Evolutionary conservation across 768 basidiomycete species (phyloP).

Genomic region (Boletus reticulatus): DNA sequence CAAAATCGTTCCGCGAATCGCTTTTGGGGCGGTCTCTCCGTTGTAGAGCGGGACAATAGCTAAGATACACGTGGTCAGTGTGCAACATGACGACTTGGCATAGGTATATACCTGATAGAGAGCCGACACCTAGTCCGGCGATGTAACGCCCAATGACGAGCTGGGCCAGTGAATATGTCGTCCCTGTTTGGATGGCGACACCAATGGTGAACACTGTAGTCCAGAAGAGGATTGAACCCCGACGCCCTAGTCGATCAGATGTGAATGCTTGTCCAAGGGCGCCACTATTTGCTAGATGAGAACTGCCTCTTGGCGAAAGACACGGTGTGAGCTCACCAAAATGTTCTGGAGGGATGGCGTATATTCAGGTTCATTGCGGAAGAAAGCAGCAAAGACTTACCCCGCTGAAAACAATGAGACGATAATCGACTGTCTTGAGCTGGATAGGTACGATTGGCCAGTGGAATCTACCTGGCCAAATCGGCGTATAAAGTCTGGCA

Average conservation of each 20-base stretch:
- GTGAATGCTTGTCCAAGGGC: constrained; percentile 73
- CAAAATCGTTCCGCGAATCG: too few relatives aligned
- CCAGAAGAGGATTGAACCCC: constrained; percentile 76
- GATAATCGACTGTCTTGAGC: constrained; percentile 70
- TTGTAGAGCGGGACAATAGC: constrained; percentile 69
- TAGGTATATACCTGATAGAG: constrained; percentile 55
- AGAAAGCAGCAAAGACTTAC: constrained; percentile 27
- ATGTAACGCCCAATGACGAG: constrained; percentile 72
- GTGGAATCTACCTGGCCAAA: constrained; percentile 55
- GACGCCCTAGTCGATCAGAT: constrained; percentile 68
- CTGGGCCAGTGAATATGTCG: constrained; percentile 56
- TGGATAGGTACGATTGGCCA: constrained; percentile 52
- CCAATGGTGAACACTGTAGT: constrained; percentile 69
- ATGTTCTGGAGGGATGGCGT: constrained; percentile 36
- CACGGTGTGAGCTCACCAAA: constrained; percentile 39
- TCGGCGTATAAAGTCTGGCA: constrained; percentile 70
- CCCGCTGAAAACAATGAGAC: constrained; percentile 77
- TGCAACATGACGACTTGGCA: neutral
- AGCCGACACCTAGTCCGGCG: constrained; percentile 76
- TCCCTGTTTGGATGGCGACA: constrained; percentile 67
- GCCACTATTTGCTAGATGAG: constrained; percentile 39
- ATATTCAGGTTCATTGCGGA: neutral
- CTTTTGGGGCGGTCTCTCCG: constrained; percentile 47
- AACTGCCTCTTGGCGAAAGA: neutral
- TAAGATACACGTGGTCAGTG: constrained; percentile 14